phyloP scores from a whole-genome alignment of 2,329 filamentous ascomycete species.

The Colletotrichum sp. region DNA sequence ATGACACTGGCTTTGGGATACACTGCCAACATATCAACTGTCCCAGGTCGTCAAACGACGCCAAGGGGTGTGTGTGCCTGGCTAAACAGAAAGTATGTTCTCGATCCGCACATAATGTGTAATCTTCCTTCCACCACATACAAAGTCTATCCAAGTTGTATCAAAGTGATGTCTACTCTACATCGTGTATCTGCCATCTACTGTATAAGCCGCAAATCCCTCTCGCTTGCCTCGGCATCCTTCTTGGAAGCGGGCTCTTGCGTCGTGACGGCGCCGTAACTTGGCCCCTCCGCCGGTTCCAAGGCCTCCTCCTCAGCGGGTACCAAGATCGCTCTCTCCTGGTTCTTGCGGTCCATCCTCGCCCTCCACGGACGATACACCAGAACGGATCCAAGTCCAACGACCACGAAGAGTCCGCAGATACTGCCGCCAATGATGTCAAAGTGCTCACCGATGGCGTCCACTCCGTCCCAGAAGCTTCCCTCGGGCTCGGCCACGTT shows the following conservation, averaged over 20 bases:
- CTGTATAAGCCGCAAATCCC: not conserved
- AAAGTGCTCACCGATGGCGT: constrained; percentile 77
- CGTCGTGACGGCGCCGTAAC: constrained; percentile 59
- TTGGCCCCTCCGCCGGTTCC: constrained; percentile 35
- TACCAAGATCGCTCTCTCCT: not conserved
- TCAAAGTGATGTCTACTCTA: not conserved
- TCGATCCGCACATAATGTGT: not conserved
- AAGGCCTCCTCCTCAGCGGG: constrained; percentile 7
- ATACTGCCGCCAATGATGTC: constrained; percentile 88
- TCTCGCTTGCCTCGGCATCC: not conserved
- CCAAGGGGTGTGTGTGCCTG: not conserved
- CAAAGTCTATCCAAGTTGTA: not conserved
- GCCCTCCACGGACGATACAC: constrained; percentile 81
- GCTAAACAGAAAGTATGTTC: not conserved
- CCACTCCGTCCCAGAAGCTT: constrained; percentile 89
- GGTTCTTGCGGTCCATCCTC: constrained; percentile 40
- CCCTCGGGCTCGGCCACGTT: constrained; percentile 78
- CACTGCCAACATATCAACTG: not conserved
- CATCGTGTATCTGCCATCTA: not conserved
- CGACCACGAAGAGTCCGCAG: constrained; percentile 81
- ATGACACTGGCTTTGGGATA: not conserved
- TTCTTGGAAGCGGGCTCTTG: not conserved
- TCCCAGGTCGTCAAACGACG: not conserved
- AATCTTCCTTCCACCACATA: not conserved
- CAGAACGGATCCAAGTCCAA: constrained; percentile 75